Conservation (phyloP, 345 rosid genomes). For the Arabidopsis thaliana region TAIR10.1 NC_003071.7:15308001-15308500, state of each 20-base stretch:
- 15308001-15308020: not conserved
- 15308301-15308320: constrained; percentile 82
- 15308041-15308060: not conserved
- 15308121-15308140: constrained; percentile 7
- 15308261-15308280: constrained; percentile 13
- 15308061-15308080: constrained; percentile 14
- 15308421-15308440: constrained; percentile 62
- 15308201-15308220: not conserved
- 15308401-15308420: not conserved
- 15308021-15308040: not conserved
- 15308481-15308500: constrained; percentile 19
- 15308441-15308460: constrained; percentile 93
- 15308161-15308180: not conserved
- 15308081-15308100: not conserved
- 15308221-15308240: constrained; percentile 1
- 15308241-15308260: not conserved
- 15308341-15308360: constrained; percentile 85
- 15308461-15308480: constrained; percentile 78
- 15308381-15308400: not conserved
- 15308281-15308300: constrained; percentile 69
- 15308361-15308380: constrained; percentile 84
- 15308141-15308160: not conserved
- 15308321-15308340: constrained; percentile 75
- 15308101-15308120: constrained; percentile 13
- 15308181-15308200: constrained; percentile 11